phyloP scores from a whole-genome alignment of 1,284 basidiomycete genomes.

The Phellopilus nigrolimitatus region DNA sequence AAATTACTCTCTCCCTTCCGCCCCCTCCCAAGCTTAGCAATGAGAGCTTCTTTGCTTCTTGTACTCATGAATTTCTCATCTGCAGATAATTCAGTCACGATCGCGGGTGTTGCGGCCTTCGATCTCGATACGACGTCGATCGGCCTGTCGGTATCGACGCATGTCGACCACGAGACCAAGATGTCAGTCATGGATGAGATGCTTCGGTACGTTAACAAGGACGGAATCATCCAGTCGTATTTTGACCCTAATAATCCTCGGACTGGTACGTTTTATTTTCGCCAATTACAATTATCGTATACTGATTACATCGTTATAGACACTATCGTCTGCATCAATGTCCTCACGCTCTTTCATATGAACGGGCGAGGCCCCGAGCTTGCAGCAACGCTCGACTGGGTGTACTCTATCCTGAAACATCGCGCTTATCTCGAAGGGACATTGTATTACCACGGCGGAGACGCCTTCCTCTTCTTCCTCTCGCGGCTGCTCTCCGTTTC shows the following conservation, averaged over 20 bases:
- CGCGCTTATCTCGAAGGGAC: conserved; percentile 22
- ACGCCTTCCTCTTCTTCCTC: conserved; percentile 22
- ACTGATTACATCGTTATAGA: conserved; percentile 8
- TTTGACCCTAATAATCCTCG: conserved; percentile 48
- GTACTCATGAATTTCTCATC: too few species aligned
- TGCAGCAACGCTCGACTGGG: conserved; percentile 22
- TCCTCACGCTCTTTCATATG: conserved; percentile 22
- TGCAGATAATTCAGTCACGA: conserved; percentile 27
- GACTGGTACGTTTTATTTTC: conserved; percentile 27
- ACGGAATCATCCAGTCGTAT: conserved; percentile 51
- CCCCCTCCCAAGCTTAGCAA: too few species aligned
- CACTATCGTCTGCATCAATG: conserved; percentile 21
- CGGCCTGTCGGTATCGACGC: too few species aligned
- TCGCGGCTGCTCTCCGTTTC: conserved; percentile 19
- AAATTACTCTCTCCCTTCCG: too few species aligned
- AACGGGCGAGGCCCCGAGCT: too few species aligned
- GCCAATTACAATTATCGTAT: not conserved
- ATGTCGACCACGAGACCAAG: conserved; percentile 36
- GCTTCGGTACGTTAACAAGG: conserved; percentile 41
- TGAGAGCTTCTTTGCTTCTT: not conserved
- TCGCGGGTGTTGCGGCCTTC: conserved; percentile 40
- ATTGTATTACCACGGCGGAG: conserved; percentile 21
- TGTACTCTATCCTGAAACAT: conserved; percentile 15
- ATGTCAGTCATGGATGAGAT: conserved; percentile 50
- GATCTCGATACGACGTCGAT: conserved; percentile 55